phyloP scores from a whole-genome alignment of 345 rosid genomes.

The Reutealis trisperma region DNA sequence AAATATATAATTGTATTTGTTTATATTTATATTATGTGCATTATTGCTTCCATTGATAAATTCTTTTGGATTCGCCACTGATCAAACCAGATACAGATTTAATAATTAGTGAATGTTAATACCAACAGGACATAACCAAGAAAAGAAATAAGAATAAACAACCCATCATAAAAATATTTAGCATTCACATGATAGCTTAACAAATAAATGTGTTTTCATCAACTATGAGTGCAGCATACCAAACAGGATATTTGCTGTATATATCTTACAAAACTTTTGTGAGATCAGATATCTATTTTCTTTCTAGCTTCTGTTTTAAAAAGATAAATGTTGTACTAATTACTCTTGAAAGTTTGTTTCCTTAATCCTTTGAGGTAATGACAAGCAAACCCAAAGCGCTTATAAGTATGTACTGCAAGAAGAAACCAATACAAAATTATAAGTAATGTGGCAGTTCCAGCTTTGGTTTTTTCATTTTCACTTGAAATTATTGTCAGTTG shows the following conservation, averaged over 20 bases:
- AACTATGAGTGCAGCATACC: neutral
- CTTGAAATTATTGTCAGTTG: no score
- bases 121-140: neutral
- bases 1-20: no score
- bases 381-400: constrained; percentile 60
- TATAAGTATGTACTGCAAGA: constrained; percentile 60
- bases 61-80: no score
- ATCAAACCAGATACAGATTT: neutral
- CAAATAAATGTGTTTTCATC: neutral
- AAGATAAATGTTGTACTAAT: neutral
- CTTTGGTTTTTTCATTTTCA: no score
- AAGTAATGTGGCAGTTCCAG: neutral
- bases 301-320: neutral
- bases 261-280: neutral
- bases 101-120: neutral
- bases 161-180: no score
- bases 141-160: neutral
- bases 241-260: neutral
- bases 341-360: neutral
- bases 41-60: no score
- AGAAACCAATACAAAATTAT: neutral
- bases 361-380: constrained; percentile 62
- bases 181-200: no score
- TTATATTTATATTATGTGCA: no score
- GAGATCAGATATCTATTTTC: neutral